These are phyloP conservation scores for Pleurozium schreberi DNA, from an alignment of 225 moss, liverwort and hornwort species.

Conservation along the genomic window DNA sequence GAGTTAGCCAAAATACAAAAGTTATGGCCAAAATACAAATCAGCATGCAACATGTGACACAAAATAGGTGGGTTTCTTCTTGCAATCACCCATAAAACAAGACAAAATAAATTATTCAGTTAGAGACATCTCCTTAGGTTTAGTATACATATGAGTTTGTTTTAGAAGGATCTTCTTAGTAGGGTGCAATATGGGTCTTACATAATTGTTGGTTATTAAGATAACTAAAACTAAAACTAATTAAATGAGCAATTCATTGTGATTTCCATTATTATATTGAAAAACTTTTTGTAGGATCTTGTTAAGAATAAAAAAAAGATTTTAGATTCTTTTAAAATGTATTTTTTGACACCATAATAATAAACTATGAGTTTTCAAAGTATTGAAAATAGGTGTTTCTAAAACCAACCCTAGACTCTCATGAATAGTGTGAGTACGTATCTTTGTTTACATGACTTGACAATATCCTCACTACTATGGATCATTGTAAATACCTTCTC, in stretches of 20 bases:
- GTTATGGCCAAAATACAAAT: no score
- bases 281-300: accelerated
- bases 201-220: not conserved
- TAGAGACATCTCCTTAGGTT: not conserved
- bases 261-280: not conserved
- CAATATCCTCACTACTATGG: not conserved
- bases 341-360: not conserved
- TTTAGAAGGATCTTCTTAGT: not conserved
- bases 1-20: no score
- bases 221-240: not conserved
- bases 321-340: not conserved
- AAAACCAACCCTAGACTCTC: accelerated
- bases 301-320: not conserved
- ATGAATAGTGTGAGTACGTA: not conserved
- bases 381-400: not conserved
- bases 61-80: no score
- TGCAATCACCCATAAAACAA: no score
- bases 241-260: accelerated
- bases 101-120: not conserved
- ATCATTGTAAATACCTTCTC: not conserved
- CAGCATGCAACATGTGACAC: no score
- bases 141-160: not conserved
- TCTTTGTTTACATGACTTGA: not conserved
- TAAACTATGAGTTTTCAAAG: not conserved
- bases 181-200: not conserved